Percentiles rank a stretch among this genome's conserved stretches.
These are phyloP conservation scores for Penicillium arizonense DNA, from an alignment of 495 filamentous ascomycete genomes.

Conservation along the genomic window DNA sequence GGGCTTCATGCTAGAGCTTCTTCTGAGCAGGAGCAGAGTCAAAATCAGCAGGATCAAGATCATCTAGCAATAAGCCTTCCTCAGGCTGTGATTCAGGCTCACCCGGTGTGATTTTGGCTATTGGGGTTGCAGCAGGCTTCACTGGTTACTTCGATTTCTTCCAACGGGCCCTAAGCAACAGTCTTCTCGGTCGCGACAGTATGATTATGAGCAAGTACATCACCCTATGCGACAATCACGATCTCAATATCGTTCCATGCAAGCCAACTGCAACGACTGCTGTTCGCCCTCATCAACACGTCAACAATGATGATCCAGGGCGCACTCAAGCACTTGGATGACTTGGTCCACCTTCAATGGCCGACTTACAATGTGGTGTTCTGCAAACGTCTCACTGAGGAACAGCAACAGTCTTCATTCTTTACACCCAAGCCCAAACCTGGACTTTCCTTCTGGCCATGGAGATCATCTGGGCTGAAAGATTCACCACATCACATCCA, in stretches of 20 bases:
- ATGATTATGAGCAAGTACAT: not conserved
- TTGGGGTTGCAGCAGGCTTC: not conserved
- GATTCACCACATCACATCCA: too few species aligned
- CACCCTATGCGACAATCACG: not conserved
- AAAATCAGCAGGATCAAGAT: not conserved
- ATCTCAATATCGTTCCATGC: not conserved
- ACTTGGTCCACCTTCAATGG: too few species aligned
- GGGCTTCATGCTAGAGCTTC: conserved; percentile 25
- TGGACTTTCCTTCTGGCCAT: too few species aligned
- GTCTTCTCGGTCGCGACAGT: not conserved
- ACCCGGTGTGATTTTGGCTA: not conserved
- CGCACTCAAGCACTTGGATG: not conserved
- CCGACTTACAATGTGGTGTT: too few species aligned
- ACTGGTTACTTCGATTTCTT: not conserved
- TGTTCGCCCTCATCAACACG: not conserved
- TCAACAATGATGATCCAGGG: not conserved
- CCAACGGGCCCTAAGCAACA: not conserved
- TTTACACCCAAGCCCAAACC: too few species aligned
- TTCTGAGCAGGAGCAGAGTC: conserved; percentile 12
- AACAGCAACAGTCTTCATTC: too few species aligned
- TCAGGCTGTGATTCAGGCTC: not conserved
- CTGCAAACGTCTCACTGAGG: too few species aligned
- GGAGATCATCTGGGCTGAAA: too few species aligned
- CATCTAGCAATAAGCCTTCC: conserved; percentile 2
- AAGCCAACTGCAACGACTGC: not conserved